These are phyloP conservation scores for Nakazawaea peltata DNA, from an alignment of 805 yeast species.

Conservation along the genomic window DNA sequence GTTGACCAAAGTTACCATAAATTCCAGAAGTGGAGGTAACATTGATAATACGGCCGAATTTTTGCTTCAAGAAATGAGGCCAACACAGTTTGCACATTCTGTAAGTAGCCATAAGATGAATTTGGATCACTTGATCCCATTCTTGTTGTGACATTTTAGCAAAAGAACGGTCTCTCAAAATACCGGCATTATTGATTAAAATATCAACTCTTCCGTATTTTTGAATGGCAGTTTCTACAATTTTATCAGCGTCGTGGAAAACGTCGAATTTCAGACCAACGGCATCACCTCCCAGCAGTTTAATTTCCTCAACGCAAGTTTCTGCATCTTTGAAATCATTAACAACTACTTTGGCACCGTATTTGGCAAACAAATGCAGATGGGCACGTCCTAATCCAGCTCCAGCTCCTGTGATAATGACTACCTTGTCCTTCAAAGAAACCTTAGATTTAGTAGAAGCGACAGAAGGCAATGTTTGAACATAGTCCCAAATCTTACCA, in stretches of 20 bases:
- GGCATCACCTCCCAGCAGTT: constrained; percentile 66
- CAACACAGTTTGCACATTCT: constrained; percentile 82
- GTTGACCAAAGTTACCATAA: constrained; percentile 96
- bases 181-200: constrained; percentile 90
- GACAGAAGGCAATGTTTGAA: constrained; percentile 42
- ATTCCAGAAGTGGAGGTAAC: constrained; percentile 95
- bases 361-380: constrained; percentile 75
- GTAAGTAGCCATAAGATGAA: constrained; percentile 78
- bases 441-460: constrained; percentile 40
- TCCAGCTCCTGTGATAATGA: constrained; percentile 91
- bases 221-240: constrained; percentile 69
- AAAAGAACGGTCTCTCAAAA: constrained; percentile 83
- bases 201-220: constrained; percentile 80
- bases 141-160: constrained; percentile 75
- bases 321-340: constrained; percentile 80
- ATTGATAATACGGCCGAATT: constrained; percentile 76
- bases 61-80: constrained; percentile 79
- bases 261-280: constrained; percentile 81
- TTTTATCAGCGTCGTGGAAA: constrained; percentile 61
- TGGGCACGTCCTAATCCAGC: constrained; percentile 90
- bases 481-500: constrained; percentile 44
- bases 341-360: constrained; percentile 93
- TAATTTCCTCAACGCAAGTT: constrained; percentile 68
- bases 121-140: constrained; percentile 75
- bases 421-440: constrained; percentile 76